Evolutionary conservation across 495 filamentous ascomycete species (phyloP).

Genomic region (Aspergillus olivimuriae): DNA sequence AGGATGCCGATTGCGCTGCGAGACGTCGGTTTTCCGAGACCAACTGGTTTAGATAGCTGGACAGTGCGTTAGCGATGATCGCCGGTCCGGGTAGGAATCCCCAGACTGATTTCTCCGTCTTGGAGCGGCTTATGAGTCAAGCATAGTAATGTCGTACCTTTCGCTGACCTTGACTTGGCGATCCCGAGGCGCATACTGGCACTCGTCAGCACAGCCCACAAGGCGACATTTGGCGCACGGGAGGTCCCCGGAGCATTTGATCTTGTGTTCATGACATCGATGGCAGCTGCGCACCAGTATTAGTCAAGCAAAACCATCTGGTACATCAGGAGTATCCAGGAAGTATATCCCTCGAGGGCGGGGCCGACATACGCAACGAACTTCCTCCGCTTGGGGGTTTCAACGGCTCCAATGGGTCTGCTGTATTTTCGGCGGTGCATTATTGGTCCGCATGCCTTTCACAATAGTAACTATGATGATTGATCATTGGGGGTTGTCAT

Average conservation of each 20-base stretch:
- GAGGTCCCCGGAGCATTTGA: slow-evolving; percentile 40
- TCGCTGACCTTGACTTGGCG: slow-evolving; percentile 41
- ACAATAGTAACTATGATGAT: background rate
- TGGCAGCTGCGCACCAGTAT: slow-evolving; percentile 25
- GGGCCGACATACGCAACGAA: slow-evolving; percentile 27
- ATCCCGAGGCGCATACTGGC: slow-evolving; percentile 33
- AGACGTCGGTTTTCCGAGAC: slow-evolving; percentile 33
- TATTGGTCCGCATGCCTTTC: too few species aligned
- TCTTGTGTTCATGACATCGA: slow-evolving; percentile 41
- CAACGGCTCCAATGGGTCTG: slow-evolving; percentile 7
- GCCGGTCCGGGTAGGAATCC: background rate
- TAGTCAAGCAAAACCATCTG: background rate
- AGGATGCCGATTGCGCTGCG: slow-evolving; percentile 30
- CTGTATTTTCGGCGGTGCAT: slow-evolving; percentile 12
- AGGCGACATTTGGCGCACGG: slow-evolving; percentile 35
- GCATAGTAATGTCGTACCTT: slow-evolving; percentile 21
- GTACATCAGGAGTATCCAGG: background rate
- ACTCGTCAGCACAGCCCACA: slow-evolving; percentile 34
- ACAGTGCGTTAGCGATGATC: background rate
- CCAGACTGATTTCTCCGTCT: background rate
- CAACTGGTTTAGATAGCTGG: slow-evolving; percentile 33
- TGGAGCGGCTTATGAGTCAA: background rate
- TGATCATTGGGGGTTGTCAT: too few species aligned
- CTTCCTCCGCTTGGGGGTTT: slow-evolving; percentile 26
- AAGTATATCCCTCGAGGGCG: background rate